These are phyloP conservation scores for Phytopythium mirpurense DNA, from an alignment of 352 stramenopile species.

Conservation along the genomic window DNA sequence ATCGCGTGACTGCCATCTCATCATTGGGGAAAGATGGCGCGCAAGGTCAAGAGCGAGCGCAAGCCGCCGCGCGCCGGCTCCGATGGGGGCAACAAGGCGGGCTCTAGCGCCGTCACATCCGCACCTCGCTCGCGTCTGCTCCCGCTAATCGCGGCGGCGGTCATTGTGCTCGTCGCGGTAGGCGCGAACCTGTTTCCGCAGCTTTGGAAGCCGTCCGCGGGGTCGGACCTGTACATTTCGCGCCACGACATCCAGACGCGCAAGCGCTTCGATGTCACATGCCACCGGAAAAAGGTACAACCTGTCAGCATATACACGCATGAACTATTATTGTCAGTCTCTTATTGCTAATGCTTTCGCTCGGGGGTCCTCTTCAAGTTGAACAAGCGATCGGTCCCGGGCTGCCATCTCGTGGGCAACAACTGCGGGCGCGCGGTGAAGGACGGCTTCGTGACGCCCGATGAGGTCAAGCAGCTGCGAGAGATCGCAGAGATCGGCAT, in stretches of 20 bases:
- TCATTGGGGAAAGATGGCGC: no score
- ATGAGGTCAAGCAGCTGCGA: conserved; percentile 64
- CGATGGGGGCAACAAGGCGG: neutral
- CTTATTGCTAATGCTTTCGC: neutral
- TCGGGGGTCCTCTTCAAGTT: conserved; percentile 6
- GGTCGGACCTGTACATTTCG: conserved; percentile 22
- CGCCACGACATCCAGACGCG: conserved; percentile 31
- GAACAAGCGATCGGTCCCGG: conserved; percentile 43
- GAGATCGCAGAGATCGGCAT: conserved; percentile 84
- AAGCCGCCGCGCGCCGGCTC: conserved; percentile 5
- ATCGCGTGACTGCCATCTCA: neutral
- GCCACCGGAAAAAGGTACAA: conserved; percentile 37
- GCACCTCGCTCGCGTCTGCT: conserved; percentile 1
- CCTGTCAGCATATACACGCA: no score
- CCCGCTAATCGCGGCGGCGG: neutral
- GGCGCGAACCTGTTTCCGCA: neutral
- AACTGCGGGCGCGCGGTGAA: conserved; percentile 66
- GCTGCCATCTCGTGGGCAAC: conserved; percentile 56
- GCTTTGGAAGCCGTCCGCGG: neutral
- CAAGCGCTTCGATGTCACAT: conserved; percentile 50
- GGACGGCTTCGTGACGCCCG: conserved; percentile 66
- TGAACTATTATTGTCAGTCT: no score
- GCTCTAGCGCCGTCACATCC: neutral
- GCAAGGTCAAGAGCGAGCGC: conserved; percentile 9
- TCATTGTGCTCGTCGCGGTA: neutral